Percentiles rank a stretch among this genome's conserved stretches.
Evolutionary conservation across 805 yeast species (phyloP).

Genomic region (Starmerella scarabaei): DNA sequence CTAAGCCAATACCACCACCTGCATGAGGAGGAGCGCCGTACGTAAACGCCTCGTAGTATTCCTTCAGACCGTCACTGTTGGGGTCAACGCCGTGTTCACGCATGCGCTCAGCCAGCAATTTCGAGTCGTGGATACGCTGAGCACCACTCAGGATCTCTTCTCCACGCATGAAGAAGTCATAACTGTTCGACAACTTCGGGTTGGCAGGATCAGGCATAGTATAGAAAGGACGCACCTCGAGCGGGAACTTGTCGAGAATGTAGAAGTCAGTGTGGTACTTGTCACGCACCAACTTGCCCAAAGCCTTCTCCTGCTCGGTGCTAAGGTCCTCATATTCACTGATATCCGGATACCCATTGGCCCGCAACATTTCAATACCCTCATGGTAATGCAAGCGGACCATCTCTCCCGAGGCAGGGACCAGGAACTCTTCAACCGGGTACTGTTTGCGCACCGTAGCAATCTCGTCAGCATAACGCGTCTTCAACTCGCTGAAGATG

Average conservation of each 20-base stretch:
- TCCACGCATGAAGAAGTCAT: constrained; percentile 99
- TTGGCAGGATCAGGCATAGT: constrained; percentile 97
- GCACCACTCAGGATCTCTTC: constrained; percentile 99
- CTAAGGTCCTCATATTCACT: constrained; percentile 74
- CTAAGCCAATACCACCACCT: constrained; percentile 99
- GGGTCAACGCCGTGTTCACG: constrained; percentile 72
- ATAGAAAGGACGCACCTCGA: constrained; percentile 93
- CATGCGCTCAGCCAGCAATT: constrained; percentile 69
- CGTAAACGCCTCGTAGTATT: constrained; percentile 82
- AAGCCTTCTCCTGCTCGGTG: constrained; percentile 87
- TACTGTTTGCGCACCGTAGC: constrained; percentile 82
- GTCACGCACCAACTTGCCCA: constrained; percentile 84
- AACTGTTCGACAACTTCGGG: constrained; percentile 88
- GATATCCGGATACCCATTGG: constrained; percentile 68
- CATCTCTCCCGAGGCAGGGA: constrained; percentile 91
- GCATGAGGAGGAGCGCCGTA: constrained; percentile 99
- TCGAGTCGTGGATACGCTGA: constrained; percentile 95
- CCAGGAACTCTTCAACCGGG: constrained; percentile 94
- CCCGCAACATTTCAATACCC: constrained; percentile 77
- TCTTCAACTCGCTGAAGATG: constrained; percentile 73
- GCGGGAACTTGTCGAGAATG: constrained; percentile 95
- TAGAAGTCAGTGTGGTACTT: constrained; percentile 96
- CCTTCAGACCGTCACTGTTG: constrained; percentile 65
- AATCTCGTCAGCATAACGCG: constrained; percentile 69
- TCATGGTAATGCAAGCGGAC: constrained; percentile 79